Evolutionary conservation across 164 flowering plant genomes (phyloP), one percentile per base, ranked within the genome.

Genomic region (Warburgia ugandensis): DNA sequence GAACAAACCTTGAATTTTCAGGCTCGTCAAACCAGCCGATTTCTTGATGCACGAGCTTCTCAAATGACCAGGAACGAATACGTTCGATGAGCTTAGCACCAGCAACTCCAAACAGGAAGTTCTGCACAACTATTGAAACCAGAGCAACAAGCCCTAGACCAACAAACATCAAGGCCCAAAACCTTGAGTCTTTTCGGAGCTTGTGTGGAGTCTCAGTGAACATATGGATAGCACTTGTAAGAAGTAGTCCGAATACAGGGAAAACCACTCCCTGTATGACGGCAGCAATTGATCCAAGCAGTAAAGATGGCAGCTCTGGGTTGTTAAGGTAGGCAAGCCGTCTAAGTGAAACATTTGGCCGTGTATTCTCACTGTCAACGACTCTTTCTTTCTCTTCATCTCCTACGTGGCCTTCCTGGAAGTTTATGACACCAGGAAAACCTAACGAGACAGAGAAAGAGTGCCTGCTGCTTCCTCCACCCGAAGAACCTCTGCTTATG

Each of bases 1-100:
- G 4, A 32, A 47, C 56, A 11, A 3, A 79, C 86, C 87, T 84
- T 54, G 88, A 74, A 61, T 84, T 74, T 27, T 59, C 45, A 46
- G 82, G 73, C 23, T 81, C 77, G 38, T 84, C 88, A 48, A 84
- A 81, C 88, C 84, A 84, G 35, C 80, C 73, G 43, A 84, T 79
- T 54, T 81, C 74, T 64, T 79, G 81, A 64, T 76, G 71, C 10
- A 79, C 83, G 19, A 79, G 74, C 54, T 75, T 76, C 54, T 65
- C 56, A 29, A 84, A 81, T 14, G 77, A 65, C 70, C 76, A 31
- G 39, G 81, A 58, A 31, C 88, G 76, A 13, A 81, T 74, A 26
- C 94, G 54, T 41, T 62, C 46, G 1, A 84, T 76, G 48, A 81
- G 64, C 42, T 69, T 77, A 1, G 75, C 80, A 25, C 88, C 88